Evolutionary conservation across 495 filamentous ascomycete species (phyloP), one percentile per base, ranked within the genome.

Genomic region (Chaetomium cochliodes): DNA sequence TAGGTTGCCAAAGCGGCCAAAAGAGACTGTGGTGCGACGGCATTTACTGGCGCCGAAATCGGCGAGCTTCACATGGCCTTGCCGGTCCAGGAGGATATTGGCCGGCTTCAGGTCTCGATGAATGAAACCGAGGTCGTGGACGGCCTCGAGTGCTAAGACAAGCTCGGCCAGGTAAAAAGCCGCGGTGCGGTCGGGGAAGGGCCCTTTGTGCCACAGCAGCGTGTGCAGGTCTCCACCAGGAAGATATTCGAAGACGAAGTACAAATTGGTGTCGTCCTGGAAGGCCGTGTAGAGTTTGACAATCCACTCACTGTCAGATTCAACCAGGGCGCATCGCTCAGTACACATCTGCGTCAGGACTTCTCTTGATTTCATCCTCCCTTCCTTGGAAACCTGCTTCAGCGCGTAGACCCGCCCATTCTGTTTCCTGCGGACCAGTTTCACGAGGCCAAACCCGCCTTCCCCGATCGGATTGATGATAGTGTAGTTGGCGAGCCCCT

Each of bases 111-210:
- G 62, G 42, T 73, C 67, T 90, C 91, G 91, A 77, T 96, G 93
- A 68, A 97, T 92, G 83, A 93, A 96, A 28, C 92, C 93, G 64
- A 96, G 86, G 69, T 90, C 92, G 77, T 97, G 93, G 47, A 97
- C 90, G 8, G 91, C 91, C 71, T 96, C 92, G 65, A 97, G 93
- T 18, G 92, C 92, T 74, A 94, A 84, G 39, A 92, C 88, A 70
- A 96, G 92, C 76, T 97, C 92, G n/a, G 92, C 93, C 84, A 96
- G 96, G 77, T 97, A 97, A 80, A 97, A 97, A 18, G 94, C 92
- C 71, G 96, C 91, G 0, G 90, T 92, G 78, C 96, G 70, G 96
- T 93, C 75, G 96, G 92, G 72, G 96, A 96, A 44, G 41, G 13
- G 41, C 6, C 9, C 15, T 15, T 44, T 78, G 93, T 96, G 76